Conservation (phyloP, 1,284 basidiomycete genomes). For the Rhodotorula mucilaginosa region DNA sequence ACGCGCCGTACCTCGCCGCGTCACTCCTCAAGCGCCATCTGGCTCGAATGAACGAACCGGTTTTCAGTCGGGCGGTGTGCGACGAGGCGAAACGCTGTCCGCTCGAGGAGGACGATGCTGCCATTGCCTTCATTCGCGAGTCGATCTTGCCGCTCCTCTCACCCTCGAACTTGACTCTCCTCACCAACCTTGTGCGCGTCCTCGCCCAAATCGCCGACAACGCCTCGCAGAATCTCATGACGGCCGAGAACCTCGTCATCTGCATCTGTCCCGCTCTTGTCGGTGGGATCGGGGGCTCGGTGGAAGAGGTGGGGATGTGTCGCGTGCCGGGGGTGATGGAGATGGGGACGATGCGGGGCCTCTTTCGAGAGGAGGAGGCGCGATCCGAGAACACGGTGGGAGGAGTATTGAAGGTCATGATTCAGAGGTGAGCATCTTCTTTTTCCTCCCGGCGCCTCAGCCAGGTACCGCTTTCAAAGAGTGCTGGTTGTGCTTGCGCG, state of each 20-base stretch:
- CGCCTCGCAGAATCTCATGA: constrained; percentile 37
- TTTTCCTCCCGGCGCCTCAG: too few relatives aligned
- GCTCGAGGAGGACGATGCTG: not conserved
- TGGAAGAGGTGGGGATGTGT: constrained; percentile 27
- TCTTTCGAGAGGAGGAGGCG: not conserved
- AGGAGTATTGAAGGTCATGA: constrained; percentile 29
- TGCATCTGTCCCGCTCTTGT: constrained; percentile 37
- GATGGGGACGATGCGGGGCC: constrained; percentile 3
- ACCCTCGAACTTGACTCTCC: not conserved
- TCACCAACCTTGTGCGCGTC: constrained; percentile 22
- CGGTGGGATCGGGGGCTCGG: constrained; percentile 26
- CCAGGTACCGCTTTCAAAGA: too few relatives aligned
- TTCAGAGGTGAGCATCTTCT: too few relatives aligned
- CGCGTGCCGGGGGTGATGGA: constrained; percentile 16
- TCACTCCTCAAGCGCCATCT: constrained; percentile 41
- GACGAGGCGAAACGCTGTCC: constrained; percentile 24
- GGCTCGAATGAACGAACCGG: constrained; percentile 18
- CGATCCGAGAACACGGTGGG: constrained; percentile 21
- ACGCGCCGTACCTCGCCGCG: constrained; percentile 37
- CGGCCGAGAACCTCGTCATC: constrained; percentile 39
- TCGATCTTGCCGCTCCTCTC: constrained; percentile 24
- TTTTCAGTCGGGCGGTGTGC: constrained; percentile 9
- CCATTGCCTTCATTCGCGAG: constrained; percentile 16
- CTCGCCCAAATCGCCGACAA: constrained; percentile 11
- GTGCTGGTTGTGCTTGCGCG: too few relatives aligned